Evolutionary conservation across 768 basidiomycete species (phyloP), one percentile per base, ranked within the genome.

Genomic region (Punctularia strigosozonata): DNA sequence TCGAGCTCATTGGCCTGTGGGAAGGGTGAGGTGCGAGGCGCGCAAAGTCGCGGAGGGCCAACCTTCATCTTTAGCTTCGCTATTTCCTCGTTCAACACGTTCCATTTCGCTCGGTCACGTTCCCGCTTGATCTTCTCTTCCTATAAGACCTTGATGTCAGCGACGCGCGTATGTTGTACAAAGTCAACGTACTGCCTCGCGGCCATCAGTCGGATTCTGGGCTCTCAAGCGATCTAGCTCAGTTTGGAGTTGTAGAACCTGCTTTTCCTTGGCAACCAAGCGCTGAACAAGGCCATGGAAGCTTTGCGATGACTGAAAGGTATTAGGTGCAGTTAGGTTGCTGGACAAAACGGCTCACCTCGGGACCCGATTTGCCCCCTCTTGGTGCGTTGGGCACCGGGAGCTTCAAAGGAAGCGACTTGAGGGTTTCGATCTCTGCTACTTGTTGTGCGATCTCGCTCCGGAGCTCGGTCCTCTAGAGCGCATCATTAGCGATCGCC

Each of bases 231-330:
- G 65, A 40, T 79, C 80, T 15, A 91, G 58, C 50, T 90, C 82
- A 3, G 68, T 68, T 51, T 80, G 78, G 2, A 92, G 66, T 40
- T 79, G 75, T 2, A 75, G 52, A 2, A 88, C 83, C 55, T 90
- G 76, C 50, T 83, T 87, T 61, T 95, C 90, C 54, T 89, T 90
- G 53, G 78, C 72, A 3, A 82, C 73, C 13, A 92, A 65, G 7
- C 85, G 75, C 50, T 88, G 85, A 6, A 89, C 74, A 15, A 92
- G 52, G 2, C 83, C 85, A 44, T 76, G 71, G 41, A 81, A 68
- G 45, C 71, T 77, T 71, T 82, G 59, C 32, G 41, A 43, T 8
- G 49, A 43, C 43, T 46, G 31, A 35, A 15, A 33, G n/a, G 15
- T 30, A 20, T 7, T 6, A 21, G 20, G 14, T 46, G 14, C 41